Evolutionary conservation across 805 yeast genomes (phyloP).

Genomic region (Pichia nanzhaoensis): DNA sequence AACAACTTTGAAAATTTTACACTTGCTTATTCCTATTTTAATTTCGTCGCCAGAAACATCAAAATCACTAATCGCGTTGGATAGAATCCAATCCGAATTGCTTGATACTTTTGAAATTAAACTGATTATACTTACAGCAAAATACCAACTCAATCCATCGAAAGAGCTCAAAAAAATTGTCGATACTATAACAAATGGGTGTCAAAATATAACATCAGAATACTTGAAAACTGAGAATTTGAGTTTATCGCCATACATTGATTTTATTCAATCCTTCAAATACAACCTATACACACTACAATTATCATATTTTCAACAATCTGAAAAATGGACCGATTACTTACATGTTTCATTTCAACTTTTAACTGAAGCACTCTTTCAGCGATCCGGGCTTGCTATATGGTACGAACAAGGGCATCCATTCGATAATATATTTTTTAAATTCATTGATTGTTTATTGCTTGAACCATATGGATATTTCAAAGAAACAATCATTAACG

Average conservation of each 20-base stretch:
- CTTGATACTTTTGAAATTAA: too few species aligned
- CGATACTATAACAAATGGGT: too few species aligned
- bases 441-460: neutral
- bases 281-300: neutral
- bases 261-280: neutral
- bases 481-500: neutral
- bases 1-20: too few species aligned
- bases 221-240: too few species aligned
- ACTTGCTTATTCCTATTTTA: too few species aligned
- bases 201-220: too few species aligned
- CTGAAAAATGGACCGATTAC: slow-evolving; percentile 1
- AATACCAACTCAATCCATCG: too few species aligned
- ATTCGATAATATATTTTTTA: neutral
- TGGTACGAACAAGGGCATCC: neutral
- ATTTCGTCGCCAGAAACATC: too few species aligned
- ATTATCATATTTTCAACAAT: neutral
- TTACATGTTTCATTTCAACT: neutral
- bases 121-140: too few species aligned
- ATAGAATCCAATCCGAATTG: too few species aligned
- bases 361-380: neutral
- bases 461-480: slow-evolving; percentile 8
- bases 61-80: too few species aligned
- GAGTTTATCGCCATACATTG: neutral
- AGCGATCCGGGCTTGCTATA: neutral
- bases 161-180: too few species aligned